Base-by-base conservation (phyloP, 2,329 filamentous ascomycete genomes). In the Proliferodiscus dingleyae region DNA sequence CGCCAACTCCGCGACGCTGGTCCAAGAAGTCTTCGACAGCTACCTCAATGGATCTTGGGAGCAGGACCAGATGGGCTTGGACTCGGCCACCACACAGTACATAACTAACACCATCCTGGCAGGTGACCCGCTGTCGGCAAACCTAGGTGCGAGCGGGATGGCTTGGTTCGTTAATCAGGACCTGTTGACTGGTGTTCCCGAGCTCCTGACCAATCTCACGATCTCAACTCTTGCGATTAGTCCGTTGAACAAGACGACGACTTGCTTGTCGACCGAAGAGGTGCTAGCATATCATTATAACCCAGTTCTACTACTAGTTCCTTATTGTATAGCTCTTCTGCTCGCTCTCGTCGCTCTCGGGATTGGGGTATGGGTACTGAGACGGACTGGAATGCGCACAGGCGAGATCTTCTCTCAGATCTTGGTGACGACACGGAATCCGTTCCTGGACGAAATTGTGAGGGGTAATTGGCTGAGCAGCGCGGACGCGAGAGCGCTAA, bases 191-290 rank as follows among this genome's bases (percentile, higher is more conserved):
- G 37, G 16, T 1, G 15, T 39, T 16, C 37, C 37, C 2, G 37
- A 39, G 37, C 22, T 39, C 6, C 37, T 28, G 13, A 39, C 37
- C 21, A 39, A 39, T 9, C 37, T 39, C 5, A 39, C 37, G 10
- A 19, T 39, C 11, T 39, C 37, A 16, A 39, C 37, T 15, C 37
- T 39, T 9, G 37, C 37, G n/a, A n/a, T 39, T 15, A 39, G 37
- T 18, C 37, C 37, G 5, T 7, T 22, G 16, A 39, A 16, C 37
- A 22, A 19, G 26, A 16, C 21, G 5, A 39, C 37, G 6, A 4
- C 10, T 10, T 39, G 37, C 13, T 28, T 13, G 3, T 11, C 13
- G 6, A 24, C 37, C 6, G n/a, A 13, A 10, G 22, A 39, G 18
- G 16, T 22, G 5, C 22, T 39, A 7, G 37, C 22, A 6, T 39